phyloP scores from a whole-genome alignment of 495 filamentous ascomycete species.

The Platismatia glauca region DNA sequence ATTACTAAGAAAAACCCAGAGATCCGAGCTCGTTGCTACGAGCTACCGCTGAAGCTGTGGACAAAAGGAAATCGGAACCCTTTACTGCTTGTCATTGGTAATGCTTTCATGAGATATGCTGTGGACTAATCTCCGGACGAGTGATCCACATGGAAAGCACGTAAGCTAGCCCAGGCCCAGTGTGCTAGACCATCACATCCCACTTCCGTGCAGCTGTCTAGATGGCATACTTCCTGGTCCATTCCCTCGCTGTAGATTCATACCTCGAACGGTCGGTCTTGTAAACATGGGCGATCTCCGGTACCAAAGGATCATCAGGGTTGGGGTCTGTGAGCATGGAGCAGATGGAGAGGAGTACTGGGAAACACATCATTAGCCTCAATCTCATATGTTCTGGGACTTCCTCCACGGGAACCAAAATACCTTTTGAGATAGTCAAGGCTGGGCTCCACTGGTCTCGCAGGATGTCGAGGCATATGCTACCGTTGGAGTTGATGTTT shows the following conservation, averaged over 20 bases:
- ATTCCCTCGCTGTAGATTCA: conserved; percentile 93
- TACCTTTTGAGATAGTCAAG: conserved; percentile 96
- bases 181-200: not conserved
- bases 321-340: conserved; percentile 99
- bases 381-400: not conserved
- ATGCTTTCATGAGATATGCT: conserved; percentile 9
- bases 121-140: conserved; percentile 10
- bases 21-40: conserved; percentile 12
- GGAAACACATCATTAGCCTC: conserved; percentile 2
- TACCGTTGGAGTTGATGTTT: conserved; percentile 99
- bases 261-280: conserved; percentile 95
- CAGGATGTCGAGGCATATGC: conserved; percentile 96
- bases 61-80: conserved; percentile 12
- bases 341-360: conserved; percentile 96
- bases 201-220: conserved; percentile 30
- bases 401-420: not conserved
- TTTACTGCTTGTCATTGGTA: conserved; percentile 12
- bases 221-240: conserved; percentile 98
- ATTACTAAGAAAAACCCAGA: conserved; percentile 2
- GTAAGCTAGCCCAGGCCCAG: conserved; percentile 3
- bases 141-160: not conserved
- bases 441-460: conserved; percentile 99
- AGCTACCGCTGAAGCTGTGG: conserved; percentile 5
- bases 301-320: conserved; percentile 95
- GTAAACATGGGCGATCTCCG: conserved; percentile 98